Conservation (phyloP, 192 early-diverging fungal genomes). For the Gonapodya prolifera region DNA sequence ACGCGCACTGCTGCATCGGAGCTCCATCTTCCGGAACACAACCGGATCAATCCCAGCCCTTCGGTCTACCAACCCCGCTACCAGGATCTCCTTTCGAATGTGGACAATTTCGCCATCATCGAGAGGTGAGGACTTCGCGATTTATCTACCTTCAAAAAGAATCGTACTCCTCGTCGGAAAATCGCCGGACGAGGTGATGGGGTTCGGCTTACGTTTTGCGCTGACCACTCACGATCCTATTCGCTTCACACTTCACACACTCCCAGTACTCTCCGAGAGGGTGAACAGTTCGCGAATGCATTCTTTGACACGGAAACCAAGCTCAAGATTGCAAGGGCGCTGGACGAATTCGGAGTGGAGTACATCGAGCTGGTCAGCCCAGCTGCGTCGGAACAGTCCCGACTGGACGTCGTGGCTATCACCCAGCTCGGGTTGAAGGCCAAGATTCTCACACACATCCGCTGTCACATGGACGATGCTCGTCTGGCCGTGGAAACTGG, state of each 20-base stretch:
- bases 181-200: no score
- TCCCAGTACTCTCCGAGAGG: constrained; percentile 41
- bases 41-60: background rate
- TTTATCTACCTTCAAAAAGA: no score
- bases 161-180: no score
- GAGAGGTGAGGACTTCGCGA: constrained; percentile 1
- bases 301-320: constrained; percentile 97
- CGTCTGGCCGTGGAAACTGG: constrained; percentile 92
- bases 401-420: constrained; percentile 81
- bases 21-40: background rate
- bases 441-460: constrained; percentile 92
- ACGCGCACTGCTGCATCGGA: background rate
- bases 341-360: constrained; percentile 96
- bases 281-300: constrained; percentile 98
- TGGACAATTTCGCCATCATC: constrained; percentile 11
- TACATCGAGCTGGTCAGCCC: constrained; percentile 97
- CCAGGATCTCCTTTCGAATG: constrained; percentile 8
- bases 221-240: no score
- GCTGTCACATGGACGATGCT: constrained; percentile 99
- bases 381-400: constrained; percentile 92
- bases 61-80: background rate
- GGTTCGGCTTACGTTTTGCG: no score
- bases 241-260: background rate
- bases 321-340: constrained; percentile 95
- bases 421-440: constrained; percentile 87